Conservation (phyloP, 2,329 filamentous ascomycete genomes). For the Diaporthe aspalathi region DNA sequence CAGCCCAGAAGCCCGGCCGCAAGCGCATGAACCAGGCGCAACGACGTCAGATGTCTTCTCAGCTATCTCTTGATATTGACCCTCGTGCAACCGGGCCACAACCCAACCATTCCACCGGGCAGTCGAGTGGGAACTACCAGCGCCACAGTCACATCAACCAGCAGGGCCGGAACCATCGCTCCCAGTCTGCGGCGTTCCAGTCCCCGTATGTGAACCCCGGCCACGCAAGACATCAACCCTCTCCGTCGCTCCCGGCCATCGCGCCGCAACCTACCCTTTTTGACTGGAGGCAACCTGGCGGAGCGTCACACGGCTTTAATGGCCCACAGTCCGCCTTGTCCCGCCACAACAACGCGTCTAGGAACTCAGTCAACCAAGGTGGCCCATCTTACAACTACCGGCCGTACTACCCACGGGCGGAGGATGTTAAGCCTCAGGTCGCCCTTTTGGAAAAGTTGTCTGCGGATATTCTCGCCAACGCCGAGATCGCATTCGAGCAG, state of each 20-base stretch:
- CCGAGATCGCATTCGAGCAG: slow-evolving; percentile 73
- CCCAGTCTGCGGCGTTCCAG: slow-evolving; percentile 50
- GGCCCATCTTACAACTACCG: slow-evolving; percentile 46
- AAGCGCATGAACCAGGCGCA: slow-evolving; percentile 73
- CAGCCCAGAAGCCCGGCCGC: slow-evolving; percentile 49
- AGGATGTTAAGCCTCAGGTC: slow-evolving; percentile 62
- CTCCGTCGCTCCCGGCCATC: slow-evolving; percentile 48
- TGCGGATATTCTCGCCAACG: slow-evolving; percentile 61
- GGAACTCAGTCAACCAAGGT: slow-evolving; percentile 23
- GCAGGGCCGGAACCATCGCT: slow-evolving; percentile 44
- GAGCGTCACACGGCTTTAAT: slow-evolving; percentile 39
- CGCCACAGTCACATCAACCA: slow-evolving; percentile 45
- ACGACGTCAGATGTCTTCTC: slow-evolving; percentile 70
- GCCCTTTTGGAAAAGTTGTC: slow-evolving; percentile 62
- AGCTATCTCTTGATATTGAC: slow-evolving; percentile 68
- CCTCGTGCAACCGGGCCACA: slow-evolving; percentile 50
- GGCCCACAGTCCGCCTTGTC: slow-evolving; percentile 36
- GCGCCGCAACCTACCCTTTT: slow-evolving; percentile 41
- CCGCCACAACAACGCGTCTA: slow-evolving; percentile 35
- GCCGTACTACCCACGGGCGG: slow-evolving; percentile 48
- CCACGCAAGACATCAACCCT: slow-evolving; percentile 47
- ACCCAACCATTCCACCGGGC: slow-evolving; percentile 47
- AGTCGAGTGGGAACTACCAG: slow-evolving; percentile 46
- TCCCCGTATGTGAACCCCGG: slow-evolving; percentile 44
- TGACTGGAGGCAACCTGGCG: slow-evolving; percentile 46